Evolutionary conservation across 305 asterid species (phyloP).

Genomic region (Fraxinus sp.): DNA sequence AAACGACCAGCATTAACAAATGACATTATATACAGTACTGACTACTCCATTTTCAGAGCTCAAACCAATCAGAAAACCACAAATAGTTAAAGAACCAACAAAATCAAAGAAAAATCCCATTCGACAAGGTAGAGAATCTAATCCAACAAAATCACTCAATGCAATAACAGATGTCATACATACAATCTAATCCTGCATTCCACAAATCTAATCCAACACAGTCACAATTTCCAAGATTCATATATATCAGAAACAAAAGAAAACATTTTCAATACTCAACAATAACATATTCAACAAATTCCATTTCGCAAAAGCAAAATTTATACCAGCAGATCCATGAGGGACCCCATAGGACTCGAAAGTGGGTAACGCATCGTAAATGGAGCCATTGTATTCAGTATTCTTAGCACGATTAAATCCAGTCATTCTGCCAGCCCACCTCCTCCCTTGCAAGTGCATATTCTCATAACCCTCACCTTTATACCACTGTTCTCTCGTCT

Average conservation of each 20-base stretch:
- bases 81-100: not conserved
- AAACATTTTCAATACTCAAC: not conserved
- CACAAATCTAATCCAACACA: not conserved
- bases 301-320: not conserved
- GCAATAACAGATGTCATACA: not conserved
- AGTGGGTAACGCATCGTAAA: constrained; percentile 80
- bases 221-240: not conserved
- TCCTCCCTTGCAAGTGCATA: constrained; percentile 91
- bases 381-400: constrained; percentile 72
- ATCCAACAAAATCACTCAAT: constrained; percentile 6
- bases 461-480: constrained; percentile 69
- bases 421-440: constrained; percentile 83
- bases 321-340: constrained; percentile 81
- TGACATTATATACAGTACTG: not conserved
- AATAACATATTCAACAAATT: not conserved
- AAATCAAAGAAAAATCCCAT: not conserved
- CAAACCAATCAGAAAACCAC: not conserved
- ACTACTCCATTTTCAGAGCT: not conserved
- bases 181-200: not conserved
- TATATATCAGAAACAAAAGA: not conserved
- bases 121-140: not conserved
- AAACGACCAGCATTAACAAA: not conserved
- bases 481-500: constrained; percentile 85
- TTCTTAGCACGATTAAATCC: constrained; percentile 62
- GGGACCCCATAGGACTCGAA: constrained; percentile 81